Conservation (phyloP, 202 grass and related monocot species). For the Sporobolus alterniflorus region DNA sequence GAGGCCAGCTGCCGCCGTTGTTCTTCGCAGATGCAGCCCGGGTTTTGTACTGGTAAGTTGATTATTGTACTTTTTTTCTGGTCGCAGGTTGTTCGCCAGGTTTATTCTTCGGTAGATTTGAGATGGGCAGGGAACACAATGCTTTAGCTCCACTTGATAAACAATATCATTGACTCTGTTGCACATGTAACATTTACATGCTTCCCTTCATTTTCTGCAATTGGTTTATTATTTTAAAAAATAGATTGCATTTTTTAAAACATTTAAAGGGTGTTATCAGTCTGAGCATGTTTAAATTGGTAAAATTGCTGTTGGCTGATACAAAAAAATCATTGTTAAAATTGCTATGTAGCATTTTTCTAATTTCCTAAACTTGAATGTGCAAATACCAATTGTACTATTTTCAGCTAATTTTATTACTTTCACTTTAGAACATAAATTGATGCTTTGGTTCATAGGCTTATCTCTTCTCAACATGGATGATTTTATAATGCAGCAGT, state of each 20-base stretch:
- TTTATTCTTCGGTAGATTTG: slow-evolving; percentile 63
- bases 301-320: not conserved
- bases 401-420: not conserved
- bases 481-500: too few species aligned
- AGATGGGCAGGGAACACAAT: slow-evolving; percentile 47
- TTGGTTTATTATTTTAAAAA: not conserved
- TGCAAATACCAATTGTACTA: not conserved
- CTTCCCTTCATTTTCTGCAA: slow-evolving; percentile 13
- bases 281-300: not conserved
- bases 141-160: slow-evolving; percentile 55
- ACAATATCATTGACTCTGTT: slow-evolving; percentile 40
- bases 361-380: not conserved
- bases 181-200: slow-evolving; percentile 44
- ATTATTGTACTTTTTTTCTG: slow-evolving; percentile 20
- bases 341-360: not conserved
- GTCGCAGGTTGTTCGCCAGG: slow-evolving; percentile 65
- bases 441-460: too few species aligned
- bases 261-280: not conserved
- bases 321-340: not conserved
- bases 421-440: too few species aligned
- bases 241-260: not conserved
- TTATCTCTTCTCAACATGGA: too few species aligned
- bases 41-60: slow-evolving; percentile 8
- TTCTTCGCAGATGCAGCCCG: too few species aligned
- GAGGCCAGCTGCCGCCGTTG: too few species aligned